Evolutionary conservation across 2,329 filamentous ascomycete species (phyloP).

Genomic region (Domatiomyces globalis): DNA sequence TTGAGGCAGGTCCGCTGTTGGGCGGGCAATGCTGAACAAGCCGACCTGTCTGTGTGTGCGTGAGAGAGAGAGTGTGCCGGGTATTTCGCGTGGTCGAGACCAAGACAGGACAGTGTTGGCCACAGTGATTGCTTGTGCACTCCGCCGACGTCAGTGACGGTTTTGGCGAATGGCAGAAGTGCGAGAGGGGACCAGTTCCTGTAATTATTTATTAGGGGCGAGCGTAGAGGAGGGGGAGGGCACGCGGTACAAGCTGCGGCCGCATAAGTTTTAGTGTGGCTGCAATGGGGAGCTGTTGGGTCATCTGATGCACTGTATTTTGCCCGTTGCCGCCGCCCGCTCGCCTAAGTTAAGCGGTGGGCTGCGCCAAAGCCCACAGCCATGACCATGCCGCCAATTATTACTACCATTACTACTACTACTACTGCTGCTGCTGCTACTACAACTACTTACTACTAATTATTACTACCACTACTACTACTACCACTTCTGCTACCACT

Average conservation of each 20-base stretch:
- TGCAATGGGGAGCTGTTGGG: not conserved
- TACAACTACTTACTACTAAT: too few species aligned
- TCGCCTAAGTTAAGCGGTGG: too few species aligned
- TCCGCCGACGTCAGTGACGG: not conserved
- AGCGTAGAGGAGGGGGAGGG: not conserved
- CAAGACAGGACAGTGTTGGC: not conserved
- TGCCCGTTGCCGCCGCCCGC: not conserved
- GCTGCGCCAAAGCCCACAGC: too few species aligned
- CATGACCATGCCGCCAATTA: too few species aligned
- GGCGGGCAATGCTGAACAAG: not conserved
- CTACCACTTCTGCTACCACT: too few species aligned
- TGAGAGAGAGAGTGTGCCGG: too few species aligned
- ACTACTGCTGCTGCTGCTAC: too few species aligned
- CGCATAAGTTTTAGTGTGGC: not conserved
- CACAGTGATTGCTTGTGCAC: not conserved
- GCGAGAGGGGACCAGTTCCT: not conserved
- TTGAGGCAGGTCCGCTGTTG: not conserved
- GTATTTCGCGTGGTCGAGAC: not conserved
- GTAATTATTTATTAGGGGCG: not conserved
- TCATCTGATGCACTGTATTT: not conserved
- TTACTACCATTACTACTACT: too few species aligned
- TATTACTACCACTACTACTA: too few species aligned
- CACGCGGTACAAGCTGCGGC: not conserved
- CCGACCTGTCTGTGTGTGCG: too few species aligned
- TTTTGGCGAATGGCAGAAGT: not conserved